These are phyloP conservation scores for Incumbomyces delicatus DNA, from an alignment of 2,329 filamentous ascomycete species.

Conservation along the genomic window DNA sequence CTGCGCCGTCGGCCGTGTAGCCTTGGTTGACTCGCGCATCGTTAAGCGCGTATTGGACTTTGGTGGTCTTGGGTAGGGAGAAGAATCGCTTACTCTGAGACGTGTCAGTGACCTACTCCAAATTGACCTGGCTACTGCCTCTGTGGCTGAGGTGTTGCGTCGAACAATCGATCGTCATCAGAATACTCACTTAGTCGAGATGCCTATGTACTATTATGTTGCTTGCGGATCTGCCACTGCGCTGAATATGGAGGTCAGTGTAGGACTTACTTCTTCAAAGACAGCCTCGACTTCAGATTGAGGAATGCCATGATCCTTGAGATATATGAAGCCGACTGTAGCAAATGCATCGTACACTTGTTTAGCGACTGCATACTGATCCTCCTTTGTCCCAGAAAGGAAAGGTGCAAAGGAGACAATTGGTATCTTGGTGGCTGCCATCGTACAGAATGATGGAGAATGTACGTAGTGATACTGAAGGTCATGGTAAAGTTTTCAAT, in stretches of 20 bases:
- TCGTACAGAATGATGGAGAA: not conserved
- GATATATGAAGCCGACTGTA: constrained; percentile 32
- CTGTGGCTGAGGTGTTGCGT: too few relatives aligned
- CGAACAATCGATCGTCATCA: too few relatives aligned
- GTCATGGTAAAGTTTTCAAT: too few relatives aligned
- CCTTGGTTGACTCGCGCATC: constrained; percentile 12
- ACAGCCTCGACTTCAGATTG: constrained; percentile 15
- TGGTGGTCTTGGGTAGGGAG: constrained; percentile 33
- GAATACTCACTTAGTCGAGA: too few relatives aligned
- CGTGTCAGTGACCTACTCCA: not conserved
- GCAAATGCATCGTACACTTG: constrained; percentile 31
- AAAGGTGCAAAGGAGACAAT: constrained; percentile 32
- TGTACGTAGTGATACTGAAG: too few relatives aligned
- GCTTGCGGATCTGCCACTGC: too few relatives aligned
- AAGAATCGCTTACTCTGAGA: constrained; percentile 31
- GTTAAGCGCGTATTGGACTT: constrained; percentile 41
- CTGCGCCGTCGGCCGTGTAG: constrained; percentile 15
- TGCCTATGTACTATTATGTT: too few relatives aligned
- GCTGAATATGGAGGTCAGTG: not conserved
- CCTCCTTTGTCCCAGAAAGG: constrained; percentile 21
- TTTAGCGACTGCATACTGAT: constrained; percentile 20
- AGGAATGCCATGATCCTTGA: constrained; percentile 30
- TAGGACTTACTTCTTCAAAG: constrained; percentile 13
- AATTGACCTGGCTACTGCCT: not conserved
- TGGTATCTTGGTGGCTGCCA: constrained; percentile 23